Base-by-base conservation (phyloP, 768 basidiomycete genomes). In the Pleurotus tuber-regium region DNA sequence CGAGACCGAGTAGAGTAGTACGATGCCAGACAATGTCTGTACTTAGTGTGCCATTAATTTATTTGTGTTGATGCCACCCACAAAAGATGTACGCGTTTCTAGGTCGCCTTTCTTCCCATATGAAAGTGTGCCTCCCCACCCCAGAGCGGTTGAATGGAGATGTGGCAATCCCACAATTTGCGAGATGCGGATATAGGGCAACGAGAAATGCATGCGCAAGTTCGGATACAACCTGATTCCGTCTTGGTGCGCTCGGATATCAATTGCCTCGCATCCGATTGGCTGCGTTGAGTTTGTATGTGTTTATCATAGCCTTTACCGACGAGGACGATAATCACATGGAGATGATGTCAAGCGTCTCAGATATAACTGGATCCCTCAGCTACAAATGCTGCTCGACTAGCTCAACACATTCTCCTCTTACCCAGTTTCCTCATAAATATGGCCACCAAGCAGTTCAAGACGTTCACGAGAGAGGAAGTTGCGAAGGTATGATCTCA, bases 401-500 rank as follows among this genome's bases (percentile, higher is more conserved):
- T 40, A 29, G 24, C 33, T 21, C 40, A 50, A n/a, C 41, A 42
- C 26, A 19, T 14, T 48, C 19, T 21, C 18, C 31, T 35, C 14
- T 10, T 29, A 48, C 46, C 31, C 31, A 33, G 16, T 31, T 11
- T 23, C 21, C 12, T 31, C 29, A n/a, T 33, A 18, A 30, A 38
- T 47, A 71, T 72, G 70, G 58, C 67, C 28, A 56, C 71, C 43
- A 70, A 69, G 54, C 65, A 71, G 54, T 25, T 69, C 25, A 74
- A 68, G 55, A 50, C 60, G 8, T 71, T 71, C 41, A 69, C 74
- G 18, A 68, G 69, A 55, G 70, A 71, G 11, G 70, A 73, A 47
- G 74, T 78, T 41, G 70, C 71, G 25, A 71, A 75, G 71, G 76
- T 76, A 33, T 25, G 57, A 36, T 29, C 30, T 36, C 10, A 43